Evolutionary conservation across 192 early-diverging fungal species (phyloP), one percentile per base, ranked within the genome.

Genomic region (Coemansia sp.): DNA sequence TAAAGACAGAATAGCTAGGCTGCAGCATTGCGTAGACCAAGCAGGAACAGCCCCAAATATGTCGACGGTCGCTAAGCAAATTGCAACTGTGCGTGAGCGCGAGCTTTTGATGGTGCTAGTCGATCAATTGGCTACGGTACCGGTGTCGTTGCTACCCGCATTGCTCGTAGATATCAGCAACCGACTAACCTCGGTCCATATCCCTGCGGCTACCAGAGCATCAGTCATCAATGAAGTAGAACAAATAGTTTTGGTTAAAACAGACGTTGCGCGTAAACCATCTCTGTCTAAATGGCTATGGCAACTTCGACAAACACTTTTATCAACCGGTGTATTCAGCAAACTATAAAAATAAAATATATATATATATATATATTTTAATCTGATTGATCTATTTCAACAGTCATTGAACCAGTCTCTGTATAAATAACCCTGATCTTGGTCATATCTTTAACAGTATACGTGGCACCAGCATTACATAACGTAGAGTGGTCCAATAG

Each of bases 361-460:
- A 41, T 7, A 7, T 41, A 41, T 41, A 41, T 7, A 41, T 7
- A 41, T 41, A 41, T 7, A 41, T 41, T 8, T 34, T 20, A 36
- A 35, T 56, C 34, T 4, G 59, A 61, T 37, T 79, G 65, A 48
- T 76, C 69, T 5, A 76, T 51, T 15, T 54, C 38, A 7, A 76
- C 36, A 2, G n/a, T 56, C 52, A 66, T 34, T 18, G 18, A 32
- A 11, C 51, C 53, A 38, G 56, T 53, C 2, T 5, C 53, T 4
- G 35, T 17, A 12, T 18, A 45, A 4, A 3, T 38, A 43, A 58
- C 36, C 3, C 22, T 43, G 20, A 54, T 18, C 6, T 61, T 68
- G n/a, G 76, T 68, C 76, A 78, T 78, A n/a, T 78, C 76, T 1
- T 34, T 22, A 2, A 79, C 64, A 7, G 68, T 71, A 39, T 73